phyloP scores from a whole-genome alignment of 1,284 basidiomycete genomes.

The Ganoderma sp. region DNA sequence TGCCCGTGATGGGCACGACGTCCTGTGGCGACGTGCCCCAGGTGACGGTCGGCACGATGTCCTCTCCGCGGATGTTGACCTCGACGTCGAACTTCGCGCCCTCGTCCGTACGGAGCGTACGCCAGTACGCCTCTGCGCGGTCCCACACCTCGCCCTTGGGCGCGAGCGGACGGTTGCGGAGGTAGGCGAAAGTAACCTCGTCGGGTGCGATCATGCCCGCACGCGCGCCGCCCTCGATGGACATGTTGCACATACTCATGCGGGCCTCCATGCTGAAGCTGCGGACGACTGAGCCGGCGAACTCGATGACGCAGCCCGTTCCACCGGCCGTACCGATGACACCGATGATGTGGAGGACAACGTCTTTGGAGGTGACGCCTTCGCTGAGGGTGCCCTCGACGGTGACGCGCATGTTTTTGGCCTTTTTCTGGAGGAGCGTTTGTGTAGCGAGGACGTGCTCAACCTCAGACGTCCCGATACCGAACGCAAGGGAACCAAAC shows the following conservation, averaged over 20 bases:
- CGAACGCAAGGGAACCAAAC: constrained; percentile 95
- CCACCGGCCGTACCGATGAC: constrained; percentile 94
- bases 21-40: constrained; percentile 98
- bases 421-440: constrained; percentile 89
- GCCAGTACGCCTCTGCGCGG: constrained; percentile 88
- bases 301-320: constrained; percentile 93
- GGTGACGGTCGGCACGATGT: constrained; percentile 93
- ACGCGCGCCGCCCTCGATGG: constrained; percentile 94
- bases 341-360: constrained; percentile 94
- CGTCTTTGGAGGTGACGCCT: constrained; percentile 94
- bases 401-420: constrained; percentile 94
- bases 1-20: constrained; percentile 86
- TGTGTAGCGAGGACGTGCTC: constrained; percentile 98
- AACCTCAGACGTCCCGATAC: constrained; percentile 96
- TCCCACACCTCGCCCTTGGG: constrained; percentile 93
- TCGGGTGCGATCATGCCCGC: constrained; percentile 97
- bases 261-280: constrained; percentile 93
- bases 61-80: constrained; percentile 84
- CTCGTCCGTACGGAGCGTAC: constrained; percentile 83
- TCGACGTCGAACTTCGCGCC: constrained; percentile 92
- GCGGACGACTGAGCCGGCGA: constrained; percentile 90
- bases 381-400: constrained; percentile 87
- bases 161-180: constrained; percentile 84
- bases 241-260: constrained; percentile 99
- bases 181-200: constrained; percentile 89